Evolutionary conservation across 2,329 filamentous ascomycete species (phyloP), one percentile per base, ranked within the genome.

Genomic region (Elsinoe perseae): DNA sequence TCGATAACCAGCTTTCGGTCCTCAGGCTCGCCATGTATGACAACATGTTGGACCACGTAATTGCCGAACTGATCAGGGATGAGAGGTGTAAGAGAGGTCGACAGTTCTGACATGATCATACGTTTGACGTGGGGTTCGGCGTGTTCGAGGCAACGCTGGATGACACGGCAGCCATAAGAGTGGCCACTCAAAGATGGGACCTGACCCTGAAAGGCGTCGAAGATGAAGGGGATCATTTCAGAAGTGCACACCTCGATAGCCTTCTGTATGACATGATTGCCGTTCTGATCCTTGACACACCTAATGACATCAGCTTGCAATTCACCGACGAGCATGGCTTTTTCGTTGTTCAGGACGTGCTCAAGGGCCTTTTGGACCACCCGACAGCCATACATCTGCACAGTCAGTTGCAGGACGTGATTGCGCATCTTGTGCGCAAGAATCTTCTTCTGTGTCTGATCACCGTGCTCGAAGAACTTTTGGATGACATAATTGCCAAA

Each of bases 401-500:
- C 76, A 0, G 91, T 95, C 53, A 98, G 74, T 28, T 84, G 80
- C 44, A 87, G 75, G 10, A 97, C 83, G 66, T 91, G 87, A 5
- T 87, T 87, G 69, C 86, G 88, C 90, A 97, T 96, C 69, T 87
- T 84, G 61, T 84, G 83, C 0, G 89, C 90, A 40, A 98, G 73
- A 2, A 87, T 79, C 70, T 86, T 90, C 75, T 98, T 98, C 73
- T 98, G 93, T 0, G 85, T 80, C 70, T 95, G 91, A 63, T 89
- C 95, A 36, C 93, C 92, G 69, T 97, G 89, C 69, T 97, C 92
- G 60, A 97, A 96, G 68, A 97, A 85, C 69, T 96, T 97, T 67
- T 98, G 93, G 36, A 97, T 91, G 32, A 98, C 93, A 67, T 97
- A 98, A 70, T 98, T 98, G 55, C 93, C 93, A 67, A 96, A 98